Evolutionary conservation across 805 yeast genomes (phyloP).

Genomic region (Barnettozyma sucrosica): DNA sequence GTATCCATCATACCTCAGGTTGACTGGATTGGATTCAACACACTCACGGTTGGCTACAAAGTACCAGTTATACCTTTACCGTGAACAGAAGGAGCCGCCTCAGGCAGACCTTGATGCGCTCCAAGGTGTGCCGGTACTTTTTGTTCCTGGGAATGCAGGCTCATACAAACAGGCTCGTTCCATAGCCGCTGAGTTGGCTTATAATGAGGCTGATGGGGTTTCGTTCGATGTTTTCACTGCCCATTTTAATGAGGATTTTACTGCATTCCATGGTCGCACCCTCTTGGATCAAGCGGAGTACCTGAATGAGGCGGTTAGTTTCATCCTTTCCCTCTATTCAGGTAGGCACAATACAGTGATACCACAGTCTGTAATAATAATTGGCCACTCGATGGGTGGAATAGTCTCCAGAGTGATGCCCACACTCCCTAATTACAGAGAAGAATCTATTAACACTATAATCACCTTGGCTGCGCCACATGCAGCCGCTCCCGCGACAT

Average conservation of each 20-base stretch:
- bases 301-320: slow-evolving; percentile 77
- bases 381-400: slow-evolving; percentile 98
- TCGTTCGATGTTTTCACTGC: slow-evolving; percentile 84
- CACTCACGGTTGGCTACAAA: slow-evolving; percentile 70
- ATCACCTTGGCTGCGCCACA: slow-evolving; percentile 89
- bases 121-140: slow-evolving; percentile 81
- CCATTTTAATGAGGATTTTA: slow-evolving; percentile 91
- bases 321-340: slow-evolving; percentile 63
- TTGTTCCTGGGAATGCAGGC: slow-evolving; percentile 98
- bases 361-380: slow-evolving; percentile 67
- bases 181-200: slow-evolving; percentile 76
- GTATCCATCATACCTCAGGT: slow-evolving; percentile 79
- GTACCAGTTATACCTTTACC: slow-evolving; percentile 76
- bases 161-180: slow-evolving; percentile 85
- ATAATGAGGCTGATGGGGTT: slow-evolving; percentile 7
- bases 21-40: slow-evolving; percentile 64
- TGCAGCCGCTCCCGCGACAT: slow-evolving; percentile 85
- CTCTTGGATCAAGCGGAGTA: slow-evolving; percentile 91
- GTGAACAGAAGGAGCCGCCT: slow-evolving; percentile 64
- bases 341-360: slow-evolving; percentile 24
- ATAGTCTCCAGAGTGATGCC: slow-evolving; percentile 83
- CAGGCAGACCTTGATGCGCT: slow-evolving; percentile 37
- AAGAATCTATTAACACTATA: slow-evolving; percentile 73
- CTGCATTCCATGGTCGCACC: slow-evolving; percentile 94
- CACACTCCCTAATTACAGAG: slow-evolving; percentile 68